Evolutionary conservation across 805 yeast species (phyloP), one percentile per base, ranked within the genome.

Genomic region (Spathaspora gorwiae): DNA sequence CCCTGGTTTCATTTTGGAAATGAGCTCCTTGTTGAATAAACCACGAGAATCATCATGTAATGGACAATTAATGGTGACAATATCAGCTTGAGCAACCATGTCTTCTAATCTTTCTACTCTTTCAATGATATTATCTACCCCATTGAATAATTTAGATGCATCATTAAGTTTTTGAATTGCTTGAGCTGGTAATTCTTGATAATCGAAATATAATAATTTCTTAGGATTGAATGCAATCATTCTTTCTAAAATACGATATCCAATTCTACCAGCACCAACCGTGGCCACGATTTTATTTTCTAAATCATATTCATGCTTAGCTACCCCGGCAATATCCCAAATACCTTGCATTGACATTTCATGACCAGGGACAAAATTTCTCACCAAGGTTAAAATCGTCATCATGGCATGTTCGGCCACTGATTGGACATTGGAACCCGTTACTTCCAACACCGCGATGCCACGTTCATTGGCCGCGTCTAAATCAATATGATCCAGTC

Each of bases 211-310:
- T 50, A 81, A 72, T 52, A 86, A 70, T 61, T 84, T 84, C 65
- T 81, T 81, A 47, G 89, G 87, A 59, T 82, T 81, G 70, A 86
- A 86, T 1, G 92, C 81, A 47, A 76, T 70, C 55, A 85, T 65
- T 60, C 92, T 76, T 65, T 83, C 84, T 58, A 86, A 71, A 24
- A 86, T 85, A 48, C 88, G 75, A 71, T 78, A 81, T 26, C 92
- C 94, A 55, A 86, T 87, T 63, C 92, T 77, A 42, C 92, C 94
- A 27, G 85, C 85, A 47, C 90, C 94, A 49, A 86, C 84, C 34
- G 90, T 84, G n/a, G 86, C 84, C 47, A 86, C 72, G 29, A 80
- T 83, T 67, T 86, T 86, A 48, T 79, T 86, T 62, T 86, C 94
- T 48, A 86, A 61, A 56, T 86, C 94, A 54, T 78, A 86, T 33